Percentiles rank a stretch among this genome's conserved stretches.
Evolutionary conservation across 1,284 basidiomycete species (phyloP).

Genomic region (Stygiomarasmius scandens): DNA sequence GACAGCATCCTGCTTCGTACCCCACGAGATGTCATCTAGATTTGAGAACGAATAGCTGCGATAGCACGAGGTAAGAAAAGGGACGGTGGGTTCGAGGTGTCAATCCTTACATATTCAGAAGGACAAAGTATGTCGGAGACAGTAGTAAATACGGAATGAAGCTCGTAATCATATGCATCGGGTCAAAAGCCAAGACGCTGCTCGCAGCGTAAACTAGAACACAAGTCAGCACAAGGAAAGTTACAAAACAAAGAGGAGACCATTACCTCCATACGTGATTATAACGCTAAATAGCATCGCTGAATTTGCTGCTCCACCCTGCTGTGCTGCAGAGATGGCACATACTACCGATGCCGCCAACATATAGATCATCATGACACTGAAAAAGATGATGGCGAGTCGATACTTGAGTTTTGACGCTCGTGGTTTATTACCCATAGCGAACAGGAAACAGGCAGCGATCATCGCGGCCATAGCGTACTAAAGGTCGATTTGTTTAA

Average conservation of each 20-base stretch:
- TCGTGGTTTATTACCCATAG: constrained; percentile 37
- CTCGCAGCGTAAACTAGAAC: constrained; percentile 70
- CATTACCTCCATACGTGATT: constrained; percentile 82
- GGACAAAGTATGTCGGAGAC: constrained; percentile 86
- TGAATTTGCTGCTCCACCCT: constrained; percentile 68
- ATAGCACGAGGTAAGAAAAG: background rate
- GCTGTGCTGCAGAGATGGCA: constrained; percentile 67
- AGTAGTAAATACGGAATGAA: constrained; percentile 89
- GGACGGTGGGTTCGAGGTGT: too few relatives aligned
- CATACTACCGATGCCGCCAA: constrained; percentile 77
- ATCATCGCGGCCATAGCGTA: constrained; percentile 86
- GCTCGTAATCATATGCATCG: constrained; percentile 92
- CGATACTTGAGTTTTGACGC: constrained; percentile 83
- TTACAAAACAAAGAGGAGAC: background rate
- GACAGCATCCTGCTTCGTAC: constrained; percentile 81
- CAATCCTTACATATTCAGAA: constrained; percentile 85
- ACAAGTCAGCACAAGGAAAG: background rate
- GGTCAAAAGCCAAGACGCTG: constrained; percentile 89
- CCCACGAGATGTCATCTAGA: constrained; percentile 88
- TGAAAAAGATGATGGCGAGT: constrained; percentile 76
- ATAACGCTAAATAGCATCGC: constrained; percentile 84
- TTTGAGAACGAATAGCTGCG: constrained; percentile 79
- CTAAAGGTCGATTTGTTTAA: constrained; percentile 40
- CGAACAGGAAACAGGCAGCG: constrained; percentile 46
- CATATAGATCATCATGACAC: constrained; percentile 82